Base-by-base conservation (phyloP, 2,329 filamentous ascomycete species). In the Epichloe elymi region DNA sequence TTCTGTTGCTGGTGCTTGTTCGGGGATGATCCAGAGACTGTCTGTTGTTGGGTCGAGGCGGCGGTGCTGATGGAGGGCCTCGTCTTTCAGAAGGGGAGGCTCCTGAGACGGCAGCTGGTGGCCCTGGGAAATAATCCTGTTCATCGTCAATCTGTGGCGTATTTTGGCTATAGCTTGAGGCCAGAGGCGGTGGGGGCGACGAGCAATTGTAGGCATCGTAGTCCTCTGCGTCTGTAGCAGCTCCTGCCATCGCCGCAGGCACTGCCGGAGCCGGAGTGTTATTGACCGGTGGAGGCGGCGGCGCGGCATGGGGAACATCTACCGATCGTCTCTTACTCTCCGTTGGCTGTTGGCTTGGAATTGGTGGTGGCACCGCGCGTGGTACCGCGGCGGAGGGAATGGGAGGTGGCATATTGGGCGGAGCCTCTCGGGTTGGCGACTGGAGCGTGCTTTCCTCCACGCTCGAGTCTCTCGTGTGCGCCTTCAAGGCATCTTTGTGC, bases 401-500 rank as follows among this genome's bases (percentile, higher is more conserved):
- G 1, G 81, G 82, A 44, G 83, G 82, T 40, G 75, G 74, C 23
- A 70, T 53, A 17, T 63, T 66, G 7, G 74, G 69, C 7, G 75
- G 70, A 43, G 63, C 66, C 43, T 74, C 74, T 4, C 65, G 59
- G 1, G 63, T 59, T 3, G 78, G 79, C 5, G 80, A 82, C 53
- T 75, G 73, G n/a, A 82, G 70, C 3, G 78, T 78, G 39, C 75
- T 80, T 52, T 85, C 82, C 55, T 94, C 88, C 50, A 86, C 63
- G 62, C 86, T 94, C 6, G 84, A 80, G 44, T 91, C 87, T 50
- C 85, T 79, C 7, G 77, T 79, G 65, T 95, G 88, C 8, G 87
- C 73, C 65, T 91, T 95, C 54, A 97, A 68, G 1, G 91, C 90
- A 69, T 95, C 91, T 67, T 95, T 96, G 67, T 95, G 88, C 51